These are phyloP conservation scores for Oryza meyeriana DNA, from an alignment of 176 grass and related monocot species.

Conservation along the genomic window DNA sequence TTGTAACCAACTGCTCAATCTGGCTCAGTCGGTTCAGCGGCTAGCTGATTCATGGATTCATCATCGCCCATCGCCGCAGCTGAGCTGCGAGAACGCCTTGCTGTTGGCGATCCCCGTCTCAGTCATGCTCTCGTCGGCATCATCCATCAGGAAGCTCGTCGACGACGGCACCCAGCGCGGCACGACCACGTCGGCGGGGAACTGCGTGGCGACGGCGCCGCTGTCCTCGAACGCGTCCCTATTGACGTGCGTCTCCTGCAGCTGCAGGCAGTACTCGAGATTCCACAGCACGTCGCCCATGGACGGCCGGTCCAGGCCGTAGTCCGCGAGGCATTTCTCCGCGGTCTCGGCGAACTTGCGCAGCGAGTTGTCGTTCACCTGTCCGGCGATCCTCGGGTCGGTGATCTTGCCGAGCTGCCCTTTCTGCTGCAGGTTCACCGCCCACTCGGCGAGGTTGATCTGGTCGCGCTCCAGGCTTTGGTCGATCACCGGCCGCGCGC, in stretches of 20 bases:
- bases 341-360: constrained; percentile 61
- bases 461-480: constrained; percentile 42
- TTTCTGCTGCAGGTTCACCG: constrained; percentile 22
- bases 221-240: constrained; percentile 56
- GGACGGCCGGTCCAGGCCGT: constrained; percentile 51
- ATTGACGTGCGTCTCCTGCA: constrained; percentile 50
- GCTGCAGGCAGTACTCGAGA: constrained; percentile 64
- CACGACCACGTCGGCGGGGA: constrained; percentile 37
- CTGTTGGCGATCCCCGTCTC: constrained; percentile 10
- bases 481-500: constrained; percentile 71
- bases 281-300: constrained; percentile 78
- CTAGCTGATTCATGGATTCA: background rate
- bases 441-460: constrained; percentile 74
- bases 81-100: constrained; percentile 56
- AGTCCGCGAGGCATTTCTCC: constrained; percentile 53
- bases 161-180: constrained; percentile 38
- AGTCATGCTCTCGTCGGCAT: constrained; percentile 2
- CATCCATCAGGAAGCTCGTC: constrained; percentile 27
- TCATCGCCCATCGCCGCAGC: constrained; percentile 54
- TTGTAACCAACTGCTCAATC: background rate
- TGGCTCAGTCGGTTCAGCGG: background rate
- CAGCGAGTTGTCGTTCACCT: constrained; percentile 54
- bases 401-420: constrained; percentile 36
- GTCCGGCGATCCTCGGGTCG: constrained; percentile 41
- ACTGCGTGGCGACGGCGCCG: constrained; percentile 29